phyloP scores from a whole-genome alignment of 1,284 basidiomycete genomes.

The Pseudomicrostroma phylloplanum region DNA sequence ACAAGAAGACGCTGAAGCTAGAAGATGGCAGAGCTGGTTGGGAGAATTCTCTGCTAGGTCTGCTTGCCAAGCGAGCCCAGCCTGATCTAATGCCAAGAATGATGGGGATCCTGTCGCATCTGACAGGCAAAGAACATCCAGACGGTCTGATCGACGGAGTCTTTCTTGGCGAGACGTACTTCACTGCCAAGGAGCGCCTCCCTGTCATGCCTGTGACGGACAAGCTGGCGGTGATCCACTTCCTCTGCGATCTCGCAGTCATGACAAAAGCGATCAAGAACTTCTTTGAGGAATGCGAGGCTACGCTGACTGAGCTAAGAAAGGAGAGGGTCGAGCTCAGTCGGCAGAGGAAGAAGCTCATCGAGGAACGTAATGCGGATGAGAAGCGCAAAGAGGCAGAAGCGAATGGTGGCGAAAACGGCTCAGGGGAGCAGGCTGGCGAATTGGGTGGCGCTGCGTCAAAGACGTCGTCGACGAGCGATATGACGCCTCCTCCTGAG shows the following conservation, averaged over 20 bases:
- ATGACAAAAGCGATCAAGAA: constrained; percentile 79
- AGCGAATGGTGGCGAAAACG: constrained; percentile 9
- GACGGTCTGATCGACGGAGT: constrained; percentile 32
- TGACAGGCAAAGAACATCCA: constrained; percentile 39
- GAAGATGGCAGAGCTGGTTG: constrained; percentile 41
- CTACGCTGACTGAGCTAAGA: constrained; percentile 78
- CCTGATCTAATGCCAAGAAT: constrained; percentile 35
- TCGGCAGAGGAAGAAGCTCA: constrained; percentile 73
- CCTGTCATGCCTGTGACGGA: constrained; percentile 66
- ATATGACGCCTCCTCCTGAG: constrained; percentile 33
- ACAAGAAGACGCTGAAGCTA: constrained; percentile 27
- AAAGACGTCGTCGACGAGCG: neutral
- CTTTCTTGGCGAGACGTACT: constrained; percentile 40
- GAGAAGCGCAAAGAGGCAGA: constrained; percentile 28
- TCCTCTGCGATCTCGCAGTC: constrained; percentile 80
- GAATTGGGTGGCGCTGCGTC: constrained; percentile 1
- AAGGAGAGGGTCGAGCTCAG: constrained; percentile 95
- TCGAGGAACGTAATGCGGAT: constrained; percentile 63
- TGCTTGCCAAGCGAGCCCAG: constrained; percentile 38
- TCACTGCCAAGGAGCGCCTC: constrained; percentile 58
- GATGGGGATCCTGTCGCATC: constrained; percentile 41
- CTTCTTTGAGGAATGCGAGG: constrained; percentile 84
- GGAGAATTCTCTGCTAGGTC: constrained; percentile 36
- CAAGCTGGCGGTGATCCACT: constrained; percentile 75
- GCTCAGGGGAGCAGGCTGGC: constrained; percentile 7